phyloP scores from a whole-genome alignment of 176 grass and related monocot genomes.

The Eleusine coracana region DNA sequence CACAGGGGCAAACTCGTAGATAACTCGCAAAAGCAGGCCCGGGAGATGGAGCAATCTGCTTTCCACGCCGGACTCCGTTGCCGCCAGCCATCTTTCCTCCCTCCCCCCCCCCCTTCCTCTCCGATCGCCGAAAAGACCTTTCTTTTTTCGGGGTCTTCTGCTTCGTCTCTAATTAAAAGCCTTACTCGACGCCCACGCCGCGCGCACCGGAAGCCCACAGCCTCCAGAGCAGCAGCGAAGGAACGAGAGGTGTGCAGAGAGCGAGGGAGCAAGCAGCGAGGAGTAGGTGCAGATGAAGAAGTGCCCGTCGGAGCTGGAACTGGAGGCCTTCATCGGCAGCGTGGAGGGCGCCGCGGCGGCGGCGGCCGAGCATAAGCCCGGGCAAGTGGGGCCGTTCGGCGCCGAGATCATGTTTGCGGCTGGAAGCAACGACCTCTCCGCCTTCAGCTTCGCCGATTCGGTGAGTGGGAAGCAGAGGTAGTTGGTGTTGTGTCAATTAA shows the following conservation, averaged over 20 bases:
- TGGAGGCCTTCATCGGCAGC: constrained; percentile 60
- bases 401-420: constrained; percentile 1
- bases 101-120: not conserved
- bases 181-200: constrained; percentile 35
- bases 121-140: constrained; percentile 27
- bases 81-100: constrained; percentile 38
- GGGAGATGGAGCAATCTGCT: not conserved
- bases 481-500: not conserved
- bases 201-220: constrained; percentile 20
- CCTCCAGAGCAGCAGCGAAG: constrained; percentile 9
- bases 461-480: constrained; percentile 40
- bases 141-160: constrained; percentile 20
- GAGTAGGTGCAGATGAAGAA: constrained; percentile 61
- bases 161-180: constrained; percentile 42
- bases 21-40: not conserved
- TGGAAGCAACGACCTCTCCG: constrained; percentile 29
- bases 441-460: constrained; percentile 36
- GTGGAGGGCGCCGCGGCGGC: not conserved
- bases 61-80: constrained; percentile 50
- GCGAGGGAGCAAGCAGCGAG: too few species aligned
- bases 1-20: constrained; percentile 36
- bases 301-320: constrained; percentile 65
- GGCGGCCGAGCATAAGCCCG: constrained; percentile 32
- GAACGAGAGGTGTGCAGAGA: not conserved
- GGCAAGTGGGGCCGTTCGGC: constrained; percentile 5